These are phyloP conservation scores for Pythium periplocum DNA, from an alignment of 352 stramenopile species.

Conservation along the genomic window DNA sequence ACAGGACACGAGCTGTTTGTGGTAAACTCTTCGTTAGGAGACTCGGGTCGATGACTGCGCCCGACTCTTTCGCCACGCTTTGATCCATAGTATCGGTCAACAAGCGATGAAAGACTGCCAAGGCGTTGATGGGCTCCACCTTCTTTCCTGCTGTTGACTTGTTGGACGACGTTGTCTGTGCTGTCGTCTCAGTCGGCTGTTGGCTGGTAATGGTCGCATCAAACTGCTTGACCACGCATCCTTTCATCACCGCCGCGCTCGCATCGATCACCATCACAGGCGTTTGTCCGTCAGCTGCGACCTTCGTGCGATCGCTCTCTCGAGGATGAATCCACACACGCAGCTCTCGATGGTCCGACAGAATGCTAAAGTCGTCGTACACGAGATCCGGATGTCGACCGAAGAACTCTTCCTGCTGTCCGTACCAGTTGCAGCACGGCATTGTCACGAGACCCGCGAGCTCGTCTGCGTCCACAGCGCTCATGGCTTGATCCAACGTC, in stretches of 20 bases:
- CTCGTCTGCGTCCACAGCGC: constrained; percentile 50
- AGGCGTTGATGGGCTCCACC: too few species aligned
- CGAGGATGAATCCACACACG: constrained; percentile 30
- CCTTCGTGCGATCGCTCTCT: constrained; percentile 7
- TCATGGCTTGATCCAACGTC: constrained; percentile 64
- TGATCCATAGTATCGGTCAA: too few species aligned
- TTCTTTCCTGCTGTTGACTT: too few species aligned
- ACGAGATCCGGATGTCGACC: constrained; percentile 53
- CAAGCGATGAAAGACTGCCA: too few species aligned
- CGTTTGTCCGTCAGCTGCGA: too few species aligned
- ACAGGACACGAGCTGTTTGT: too few species aligned
- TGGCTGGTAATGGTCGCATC: neutral
- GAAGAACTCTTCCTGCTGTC: constrained; percentile 53
- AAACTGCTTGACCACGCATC: constrained; percentile 40
- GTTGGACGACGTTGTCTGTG: too few species aligned
- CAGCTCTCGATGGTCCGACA: constrained; percentile 66
- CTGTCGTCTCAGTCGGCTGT: too few species aligned
- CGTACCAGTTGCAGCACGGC: constrained; percentile 84
- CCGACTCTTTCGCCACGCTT: too few species aligned
- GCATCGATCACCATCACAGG: constrained; percentile 7
- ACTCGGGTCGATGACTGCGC: too few species aligned
- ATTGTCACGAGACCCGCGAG: constrained; percentile 65
- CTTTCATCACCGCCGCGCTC: constrained; percentile 34
- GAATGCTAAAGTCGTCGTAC: constrained; percentile 81
- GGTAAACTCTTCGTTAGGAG: too few species aligned